phyloP scores from a whole-genome alignment of 2,329 filamentous ascomycete species.

The Diaporthe citri region DNA sequence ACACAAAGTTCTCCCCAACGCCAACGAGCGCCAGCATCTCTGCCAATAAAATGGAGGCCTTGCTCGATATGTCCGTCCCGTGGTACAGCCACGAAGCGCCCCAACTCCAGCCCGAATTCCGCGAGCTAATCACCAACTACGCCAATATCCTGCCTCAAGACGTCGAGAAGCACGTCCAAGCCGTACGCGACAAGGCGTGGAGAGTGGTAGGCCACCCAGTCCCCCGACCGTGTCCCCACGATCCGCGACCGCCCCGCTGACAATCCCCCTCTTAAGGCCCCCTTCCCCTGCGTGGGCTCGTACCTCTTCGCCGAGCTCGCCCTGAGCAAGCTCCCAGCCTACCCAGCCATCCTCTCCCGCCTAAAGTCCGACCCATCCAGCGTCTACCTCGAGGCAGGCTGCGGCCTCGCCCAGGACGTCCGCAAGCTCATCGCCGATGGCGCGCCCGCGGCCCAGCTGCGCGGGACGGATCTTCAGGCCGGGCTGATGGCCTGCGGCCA shows the following conservation, averaged over 20 bases:
- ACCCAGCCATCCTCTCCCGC: background rate
- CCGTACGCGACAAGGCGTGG: background rate
- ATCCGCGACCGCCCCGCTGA: background rate
- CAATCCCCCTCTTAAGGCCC: background rate
- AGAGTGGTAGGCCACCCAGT: background rate
- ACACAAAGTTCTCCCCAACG: background rate
- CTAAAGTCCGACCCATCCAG: background rate
- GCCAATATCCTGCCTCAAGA: background rate
- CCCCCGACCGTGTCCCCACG: background rate
- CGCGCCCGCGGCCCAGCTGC: background rate
- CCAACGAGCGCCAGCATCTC: background rate
- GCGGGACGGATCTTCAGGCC: background rate
- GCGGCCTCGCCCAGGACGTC: background rate
- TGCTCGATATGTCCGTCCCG: background rate
- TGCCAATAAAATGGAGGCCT: background rate
- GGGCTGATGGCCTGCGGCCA: background rate
- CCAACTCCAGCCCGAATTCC: background rate
- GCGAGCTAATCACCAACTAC: background rate
- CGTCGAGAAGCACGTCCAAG: background rate
- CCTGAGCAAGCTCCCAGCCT: background rate
- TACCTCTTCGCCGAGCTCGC: background rate
- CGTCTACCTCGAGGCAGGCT: background rate
- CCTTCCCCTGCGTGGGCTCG: background rate
- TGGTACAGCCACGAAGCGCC: constrained; percentile 1
- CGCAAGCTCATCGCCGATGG: background rate